phyloP scores from a whole-genome alignment of 2,329 filamentous ascomycete genomes.

The Celoporthe dispersa region DNA sequence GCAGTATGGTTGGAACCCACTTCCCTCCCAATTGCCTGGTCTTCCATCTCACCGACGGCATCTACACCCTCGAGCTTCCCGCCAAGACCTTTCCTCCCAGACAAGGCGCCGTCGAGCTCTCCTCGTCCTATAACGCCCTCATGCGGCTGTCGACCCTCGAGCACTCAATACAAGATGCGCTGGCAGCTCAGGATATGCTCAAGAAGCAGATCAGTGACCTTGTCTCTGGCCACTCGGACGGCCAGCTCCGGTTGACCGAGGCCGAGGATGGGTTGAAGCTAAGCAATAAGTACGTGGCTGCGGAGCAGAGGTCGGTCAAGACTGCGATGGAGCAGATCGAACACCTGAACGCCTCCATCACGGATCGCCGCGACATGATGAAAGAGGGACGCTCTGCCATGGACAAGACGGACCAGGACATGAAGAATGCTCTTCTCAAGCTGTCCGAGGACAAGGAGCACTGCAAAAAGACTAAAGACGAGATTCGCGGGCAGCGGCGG shows the following conservation, averaged over 20 bases:
- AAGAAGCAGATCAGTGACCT: constrained; percentile 76
- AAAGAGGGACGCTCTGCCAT: constrained; percentile 64
- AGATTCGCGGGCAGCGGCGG: constrained; percentile 82
- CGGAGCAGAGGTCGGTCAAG: constrained; percentile 69
- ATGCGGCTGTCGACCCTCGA: constrained; percentile 89
- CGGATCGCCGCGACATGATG: constrained; percentile 70
- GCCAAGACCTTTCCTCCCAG: constrained; percentile 54
- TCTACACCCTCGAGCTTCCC: constrained; percentile 80
- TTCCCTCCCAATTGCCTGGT: constrained; percentile 83
- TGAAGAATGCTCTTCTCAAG: constrained; percentile 64
- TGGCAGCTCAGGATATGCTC: constrained; percentile 75
- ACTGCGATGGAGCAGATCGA: constrained; percentile 65
- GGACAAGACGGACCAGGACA: constrained; percentile 60
- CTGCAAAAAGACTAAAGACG: constrained; percentile 61
- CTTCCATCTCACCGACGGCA: constrained; percentile 83
- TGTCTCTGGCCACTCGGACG: constrained; percentile 45
- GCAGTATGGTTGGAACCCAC: constrained; percentile 69
- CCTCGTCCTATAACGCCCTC: constrained; percentile 83
- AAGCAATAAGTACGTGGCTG: constrained; percentile 58
- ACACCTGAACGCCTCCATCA: constrained; percentile 70
- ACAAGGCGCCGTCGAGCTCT: constrained; percentile 56
- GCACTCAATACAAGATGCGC: constrained; percentile 86
- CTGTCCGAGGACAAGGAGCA: constrained; percentile 60
- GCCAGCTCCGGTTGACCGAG: constrained; percentile 47
- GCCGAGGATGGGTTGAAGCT: constrained; percentile 55